Conservation (phyloP, 2,329 filamentous ascomycete species). For the Neurospora sp. region DNA sequence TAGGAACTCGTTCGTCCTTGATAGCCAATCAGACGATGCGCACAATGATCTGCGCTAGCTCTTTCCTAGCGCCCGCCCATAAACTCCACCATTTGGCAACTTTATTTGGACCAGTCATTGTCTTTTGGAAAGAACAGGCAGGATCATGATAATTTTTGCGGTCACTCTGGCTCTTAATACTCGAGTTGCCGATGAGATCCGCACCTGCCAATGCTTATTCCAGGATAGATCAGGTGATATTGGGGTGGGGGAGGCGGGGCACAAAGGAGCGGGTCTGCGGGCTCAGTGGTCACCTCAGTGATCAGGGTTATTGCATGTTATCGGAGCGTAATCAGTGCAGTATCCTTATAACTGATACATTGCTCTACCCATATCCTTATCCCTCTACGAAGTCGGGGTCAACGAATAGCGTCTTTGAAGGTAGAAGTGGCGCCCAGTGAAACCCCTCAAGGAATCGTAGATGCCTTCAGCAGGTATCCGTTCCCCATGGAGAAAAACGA, state of each 20-base stretch:
- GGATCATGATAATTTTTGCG: not conserved
- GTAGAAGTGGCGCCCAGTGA: not conserved
- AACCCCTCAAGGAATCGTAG: not conserved
- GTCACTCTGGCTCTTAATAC: not conserved
- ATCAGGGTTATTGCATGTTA: not conserved
- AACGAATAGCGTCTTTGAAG: not conserved
- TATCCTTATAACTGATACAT: not conserved
- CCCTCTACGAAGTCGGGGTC: not conserved
- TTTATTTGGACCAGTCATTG: not conserved
- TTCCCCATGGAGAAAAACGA: not conserved
- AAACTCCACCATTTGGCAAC: not conserved
- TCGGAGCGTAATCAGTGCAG: not conserved
- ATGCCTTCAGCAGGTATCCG: not conserved
- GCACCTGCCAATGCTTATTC: not conserved
- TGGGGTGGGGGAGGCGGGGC: not conserved
- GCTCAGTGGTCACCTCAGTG: not conserved
- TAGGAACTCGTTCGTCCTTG: not conserved
- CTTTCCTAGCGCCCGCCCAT: not conserved
- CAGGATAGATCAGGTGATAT: not conserved
- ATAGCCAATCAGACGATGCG: not conserved
- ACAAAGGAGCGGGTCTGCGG: not conserved
- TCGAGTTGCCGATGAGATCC: not conserved
- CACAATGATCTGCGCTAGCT: not conserved
- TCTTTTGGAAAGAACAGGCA: not conserved
- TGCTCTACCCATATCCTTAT: not conserved